Base-by-base conservation (phyloP, 2,329 filamentous ascomycete genomes). In the Alternaria ethzedia region DNA sequence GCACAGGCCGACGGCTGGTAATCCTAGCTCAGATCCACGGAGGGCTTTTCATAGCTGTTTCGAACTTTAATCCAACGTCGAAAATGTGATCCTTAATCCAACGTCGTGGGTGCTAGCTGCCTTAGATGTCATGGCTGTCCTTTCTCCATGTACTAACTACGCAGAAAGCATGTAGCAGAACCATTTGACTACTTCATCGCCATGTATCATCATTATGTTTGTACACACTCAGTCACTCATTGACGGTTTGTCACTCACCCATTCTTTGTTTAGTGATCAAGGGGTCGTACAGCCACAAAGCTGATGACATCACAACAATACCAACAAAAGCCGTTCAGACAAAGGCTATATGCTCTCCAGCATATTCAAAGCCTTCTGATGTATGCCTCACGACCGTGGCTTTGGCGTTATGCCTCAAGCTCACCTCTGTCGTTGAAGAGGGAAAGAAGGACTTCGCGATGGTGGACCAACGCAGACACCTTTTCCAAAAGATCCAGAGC, bases 1-100 rank as follows among this genome's bases (percentile, higher is more conserved):
- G 59, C 54, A 61, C 55, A 57, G 46, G 26, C 59, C 52, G 30
- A 46, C 44, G 36, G 47, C 46, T 61, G 21, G n/a, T 28, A 41
- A 57, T 52, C 59, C 47, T 58, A 25, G 54, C 54, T 61, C 36
- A 46, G 36, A 30, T 52, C 36, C 36, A 7, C 36, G 21, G 21
- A 60, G 49, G 44, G 49, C 26, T 26, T 54, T 30, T 36, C 28
- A 23, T 59, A 20, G 50, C 25, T 30, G 49, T 55, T 47, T 54
- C 28, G 41, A 47, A 59, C 49, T 32, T 32, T 54, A 54, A 46
- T 32, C 17, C 20, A 21, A 54, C 49, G 41, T 25, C 50, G 15
- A 21, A 45, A 41, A 54, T 13, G 43, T 25, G 26, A 17, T 54
- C 44, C 28, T 36, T 20, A 36, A 26, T 20, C 26, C 36, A 32